Base-by-base conservation (phyloP, 139 green algal species). In the Monoraphidium neglectum region DNA sequence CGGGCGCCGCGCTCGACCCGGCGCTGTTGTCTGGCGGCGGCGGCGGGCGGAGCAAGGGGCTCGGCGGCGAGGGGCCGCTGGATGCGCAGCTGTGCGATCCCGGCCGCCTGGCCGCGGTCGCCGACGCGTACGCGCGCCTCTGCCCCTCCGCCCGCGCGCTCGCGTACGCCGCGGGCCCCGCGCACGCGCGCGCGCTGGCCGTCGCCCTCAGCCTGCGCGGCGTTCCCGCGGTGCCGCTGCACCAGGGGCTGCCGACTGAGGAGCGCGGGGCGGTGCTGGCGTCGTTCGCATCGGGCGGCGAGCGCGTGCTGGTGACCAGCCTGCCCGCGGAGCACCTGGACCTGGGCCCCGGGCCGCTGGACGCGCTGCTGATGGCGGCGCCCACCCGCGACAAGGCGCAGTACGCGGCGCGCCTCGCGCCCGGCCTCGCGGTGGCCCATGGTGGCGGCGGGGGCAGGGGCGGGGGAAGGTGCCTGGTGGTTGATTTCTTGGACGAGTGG, bases 161-260 rank as follows among this genome's bases (percentile, higher is more conserved):
- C 1, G 40, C 54, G 18, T 46, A 63, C 54, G 57, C 72, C 43
- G 24, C 36, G 4, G 26, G 32, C 2, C n/a, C 43, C 28, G 4
- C 10, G 0, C 72, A 77, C 23, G 72, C 72, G 5, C 43, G 72
- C 3, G 30, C 67, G 24, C 43, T 77, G 18, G n/a, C 72, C 13
- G 72, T 77, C 23, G 57, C 43, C 36, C 37, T 77, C 16, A 70
- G 49, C 43, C 38, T 77, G 18, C 72, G 68, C 21, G 72, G 72
- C 57, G 47, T 77, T 21, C 46, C 28, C 59, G 68, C 57, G 38
- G 13, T 77, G 4, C 16, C n/a, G 36, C 32, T 77, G 33, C 72
- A 77, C 46, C 43, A 70, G 53, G 28, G 32, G 18, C 72, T 70
- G 30, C 30, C 4, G 5, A n/a, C 43, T 2, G 40, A 60, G 33